Evolutionary conservation across 352 stramenopile species (phyloP).

Genomic region (Phytophthora vignae): DNA sequence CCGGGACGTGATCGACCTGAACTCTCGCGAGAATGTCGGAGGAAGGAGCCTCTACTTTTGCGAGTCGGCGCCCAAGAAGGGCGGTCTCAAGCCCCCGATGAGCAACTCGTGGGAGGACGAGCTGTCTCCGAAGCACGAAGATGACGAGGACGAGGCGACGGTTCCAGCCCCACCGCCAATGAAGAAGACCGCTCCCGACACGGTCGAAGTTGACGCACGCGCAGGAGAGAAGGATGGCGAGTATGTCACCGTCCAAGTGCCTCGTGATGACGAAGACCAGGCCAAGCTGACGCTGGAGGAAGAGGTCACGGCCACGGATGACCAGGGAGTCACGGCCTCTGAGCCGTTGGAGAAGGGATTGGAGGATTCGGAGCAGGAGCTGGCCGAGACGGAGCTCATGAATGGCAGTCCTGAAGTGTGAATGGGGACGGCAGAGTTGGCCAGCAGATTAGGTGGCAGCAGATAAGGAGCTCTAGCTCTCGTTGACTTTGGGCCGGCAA

Average conservation of each 20-base stretch:
- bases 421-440: neutral
- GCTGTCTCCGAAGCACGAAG: neutral
- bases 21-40: constrained; percentile 13
- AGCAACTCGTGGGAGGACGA: neutral
- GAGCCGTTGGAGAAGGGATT: neutral
- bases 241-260: neutral
- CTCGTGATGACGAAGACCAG: neutral
- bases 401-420: neutral
- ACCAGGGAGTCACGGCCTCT: neutral
- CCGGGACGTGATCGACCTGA: constrained; percentile 26
- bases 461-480: no score
- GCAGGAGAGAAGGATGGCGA: constrained; percentile 15
- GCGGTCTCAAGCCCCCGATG: neutral
- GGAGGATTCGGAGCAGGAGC: neutral
- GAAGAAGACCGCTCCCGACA: neutral
- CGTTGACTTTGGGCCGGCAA: no score
- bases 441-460: no score
- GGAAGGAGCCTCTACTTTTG: constrained; percentile 22
- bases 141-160: neutral
- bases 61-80: constrained; percentile 9
- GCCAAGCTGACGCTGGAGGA: neutral
- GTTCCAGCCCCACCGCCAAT: neutral
- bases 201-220: neutral
- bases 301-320: neutral
- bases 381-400: neutral